A percentile compares a stretch with the other conserved stretches of the same genome.
These are phyloP conservation scores for Buxus sempervirens DNA, from an alignment of 164 flowering plant genomes.

Conservation along the genomic window DNA sequence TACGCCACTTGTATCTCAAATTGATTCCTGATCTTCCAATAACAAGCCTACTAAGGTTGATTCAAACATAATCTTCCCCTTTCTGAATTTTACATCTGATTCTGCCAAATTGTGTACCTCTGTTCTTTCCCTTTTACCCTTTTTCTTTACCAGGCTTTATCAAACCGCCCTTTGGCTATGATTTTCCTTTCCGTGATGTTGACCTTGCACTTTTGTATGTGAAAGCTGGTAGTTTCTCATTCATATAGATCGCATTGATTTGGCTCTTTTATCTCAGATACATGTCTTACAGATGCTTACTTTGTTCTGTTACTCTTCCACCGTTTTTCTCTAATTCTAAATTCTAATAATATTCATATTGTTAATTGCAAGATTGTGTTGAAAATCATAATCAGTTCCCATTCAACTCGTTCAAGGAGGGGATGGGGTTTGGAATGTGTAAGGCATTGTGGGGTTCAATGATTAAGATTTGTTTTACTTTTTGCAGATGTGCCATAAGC, in stretches of 20 bases:
- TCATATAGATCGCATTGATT: too few relatives aligned
- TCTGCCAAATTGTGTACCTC: background rate
- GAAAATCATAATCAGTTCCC: background rate
- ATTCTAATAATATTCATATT: background rate
- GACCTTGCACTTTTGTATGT: too few relatives aligned
- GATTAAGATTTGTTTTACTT: background rate
- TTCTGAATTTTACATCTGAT: background rate
- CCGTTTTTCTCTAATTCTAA: too few relatives aligned
- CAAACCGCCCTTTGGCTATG: slow-evolving; percentile 4
- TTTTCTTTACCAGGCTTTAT: background rate
- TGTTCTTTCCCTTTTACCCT: background rate
- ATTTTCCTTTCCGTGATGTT: background rate
- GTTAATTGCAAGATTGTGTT: background rate
- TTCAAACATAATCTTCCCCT: background rate
- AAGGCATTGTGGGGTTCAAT: background rate
- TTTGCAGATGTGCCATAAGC: slow-evolving; percentile 83
- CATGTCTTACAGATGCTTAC: too few relatives aligned
- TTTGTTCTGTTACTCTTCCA: too few relatives aligned
- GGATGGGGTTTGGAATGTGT: background rate
- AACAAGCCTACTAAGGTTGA: background rate
- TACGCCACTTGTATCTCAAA: background rate
- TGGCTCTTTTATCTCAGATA: too few relatives aligned
- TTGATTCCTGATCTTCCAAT: background rate
- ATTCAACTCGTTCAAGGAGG: background rate
- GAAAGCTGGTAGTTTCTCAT: background rate